Evolutionary conservation across 352 stramenopile species (phyloP), one percentile per base, ranked within the genome.

Genomic region (Globisporangium yorkense): DNA sequence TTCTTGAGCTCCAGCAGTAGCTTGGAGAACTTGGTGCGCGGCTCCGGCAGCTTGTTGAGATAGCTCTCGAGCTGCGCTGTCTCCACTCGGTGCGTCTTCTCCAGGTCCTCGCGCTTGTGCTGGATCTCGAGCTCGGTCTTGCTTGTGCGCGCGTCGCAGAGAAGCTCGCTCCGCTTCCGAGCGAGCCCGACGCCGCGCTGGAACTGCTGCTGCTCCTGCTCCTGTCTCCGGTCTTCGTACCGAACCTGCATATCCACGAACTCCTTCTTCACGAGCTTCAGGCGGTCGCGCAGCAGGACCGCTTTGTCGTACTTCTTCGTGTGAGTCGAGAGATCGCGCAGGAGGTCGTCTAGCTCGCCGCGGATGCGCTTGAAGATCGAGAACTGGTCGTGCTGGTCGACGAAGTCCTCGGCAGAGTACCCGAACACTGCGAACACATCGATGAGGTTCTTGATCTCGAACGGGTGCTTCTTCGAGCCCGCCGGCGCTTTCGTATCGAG

Each of bases 301-400:
- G 79, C 81, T 48, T 84, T 84, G 64, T 88, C 75, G 58, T 87
- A 89, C 60, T 87, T 85, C 55, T 84, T 88, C 9, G 72, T 82
- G 45, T 80, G 72, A 24, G 65, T 71, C 29, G 71, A 70, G 6
- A 89, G 57, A 31, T 85, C 67, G 20, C 67, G 68, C 6, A 91
- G 69, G 41, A 88, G 41, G 12, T 84, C 66, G 20, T 88, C 73
- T 5, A 92, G 67, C 54, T 89, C 79, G 5, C 59, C 40, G 1
- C 79, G 75, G 20, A 89, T 78, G 37, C 68, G 70, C 24, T 71
- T 80, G 59, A 92, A 92, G 29, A 87, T 87, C 16, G 68, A 75
- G 62, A 77, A 84, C 56, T 88, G 79, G 57, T 92, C 81, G 45
- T 89, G 81, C 15, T 72, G 65, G 62, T 89, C 81, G 44, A 92